A percentile compares a stretch with the other conserved stretches of the same genome.
Evolutionary conservation across 257 asterid species (phyloP).

Genomic region (Fraxinus quadrangulata): DNA sequence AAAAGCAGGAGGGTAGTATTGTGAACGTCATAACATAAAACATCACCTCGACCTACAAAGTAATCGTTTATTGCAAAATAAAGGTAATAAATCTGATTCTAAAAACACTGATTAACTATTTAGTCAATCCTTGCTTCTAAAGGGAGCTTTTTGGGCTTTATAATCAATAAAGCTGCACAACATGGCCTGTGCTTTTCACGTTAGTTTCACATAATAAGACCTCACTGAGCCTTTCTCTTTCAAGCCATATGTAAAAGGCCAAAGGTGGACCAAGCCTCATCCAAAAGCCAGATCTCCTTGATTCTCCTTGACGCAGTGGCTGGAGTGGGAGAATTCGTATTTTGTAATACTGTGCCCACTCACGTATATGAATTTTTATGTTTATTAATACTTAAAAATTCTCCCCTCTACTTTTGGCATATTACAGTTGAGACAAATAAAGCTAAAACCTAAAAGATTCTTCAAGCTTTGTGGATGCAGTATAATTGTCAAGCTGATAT

Average conservation of each 20-base stretch:
- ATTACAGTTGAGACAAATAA: conserved; percentile 21
- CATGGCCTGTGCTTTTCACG: not conserved
- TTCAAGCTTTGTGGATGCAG: conserved; percentile 22
- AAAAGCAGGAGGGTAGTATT: conserved; percentile 29
- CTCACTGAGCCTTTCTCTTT: conserved; percentile 42
- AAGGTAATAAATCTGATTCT: not conserved
- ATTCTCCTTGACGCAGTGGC: conserved; percentile 37
- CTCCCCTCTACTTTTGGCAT: conserved; percentile 21
- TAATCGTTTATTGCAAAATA: not conserved
- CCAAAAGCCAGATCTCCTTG: conserved; percentile 33
- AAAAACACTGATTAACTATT: not conserved
- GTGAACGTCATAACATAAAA: conserved; percentile 25
- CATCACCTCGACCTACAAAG: not conserved
- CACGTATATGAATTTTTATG: not conserved
- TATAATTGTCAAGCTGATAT: conserved; percentile 16
- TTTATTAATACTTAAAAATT: not conserved
- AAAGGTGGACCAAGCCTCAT: conserved; percentile 31
- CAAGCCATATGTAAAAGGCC: conserved; percentile 39
- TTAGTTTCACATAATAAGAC: conserved; percentile 17
- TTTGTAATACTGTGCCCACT: conserved; percentile 28
- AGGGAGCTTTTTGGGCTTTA: not conserved
- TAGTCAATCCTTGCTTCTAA: not conserved
- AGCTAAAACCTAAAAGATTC: conserved; percentile 17
- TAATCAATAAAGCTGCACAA: not conserved
- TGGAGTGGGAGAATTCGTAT: conserved; percentile 32